Evolutionary conservation across 345 rosid genomes (phyloP).

Genomic region (Salix koriyanagi): DNA sequence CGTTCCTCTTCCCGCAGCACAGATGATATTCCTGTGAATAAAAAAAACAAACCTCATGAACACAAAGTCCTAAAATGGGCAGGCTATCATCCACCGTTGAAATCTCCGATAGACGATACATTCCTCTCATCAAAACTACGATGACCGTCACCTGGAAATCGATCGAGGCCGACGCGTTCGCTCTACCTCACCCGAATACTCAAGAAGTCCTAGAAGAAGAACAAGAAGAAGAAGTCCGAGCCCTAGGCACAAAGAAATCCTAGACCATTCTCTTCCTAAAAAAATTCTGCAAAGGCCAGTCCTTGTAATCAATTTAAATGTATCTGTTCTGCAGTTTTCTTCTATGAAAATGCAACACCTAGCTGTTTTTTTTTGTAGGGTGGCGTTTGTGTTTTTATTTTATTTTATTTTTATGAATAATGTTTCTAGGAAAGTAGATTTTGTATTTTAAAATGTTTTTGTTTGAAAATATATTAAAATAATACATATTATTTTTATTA

Average conservation of each 20-base stretch:
- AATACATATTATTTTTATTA: too few relatives aligned
- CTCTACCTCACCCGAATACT: constrained; percentile 6
- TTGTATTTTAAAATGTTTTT: too few relatives aligned
- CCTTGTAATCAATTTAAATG: neutral
- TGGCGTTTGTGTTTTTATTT: too few relatives aligned
- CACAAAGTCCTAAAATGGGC: constrained; percentile 19
- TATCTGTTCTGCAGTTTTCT: neutral
- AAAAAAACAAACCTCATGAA: too few relatives aligned
- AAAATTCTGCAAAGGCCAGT: constrained; percentile 18
- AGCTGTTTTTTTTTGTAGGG: neutral
- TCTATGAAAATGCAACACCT: neutral
- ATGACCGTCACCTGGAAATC: constrained; percentile 17
- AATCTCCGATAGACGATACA: constrained; percentile 24
- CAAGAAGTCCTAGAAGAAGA: constrained; percentile 8
- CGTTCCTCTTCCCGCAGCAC: too few relatives aligned
- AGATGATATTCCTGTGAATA: neutral
- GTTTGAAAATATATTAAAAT: too few relatives aligned
- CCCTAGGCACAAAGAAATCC: constrained; percentile 14
- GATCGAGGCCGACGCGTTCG: constrained; percentile 13
- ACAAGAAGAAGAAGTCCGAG: constrained; percentile 24
- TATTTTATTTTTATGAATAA: too few relatives aligned
- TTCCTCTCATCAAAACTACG: constrained; percentile 27
- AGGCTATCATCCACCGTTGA: constrained; percentile 27
- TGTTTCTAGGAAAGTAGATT: too few relatives aligned
- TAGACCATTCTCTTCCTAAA: constrained; percentile 14